Evolutionary conservation across 129 eudicot genomes (phyloP).

Genomic region (Saposhnikovia divaricata): DNA sequence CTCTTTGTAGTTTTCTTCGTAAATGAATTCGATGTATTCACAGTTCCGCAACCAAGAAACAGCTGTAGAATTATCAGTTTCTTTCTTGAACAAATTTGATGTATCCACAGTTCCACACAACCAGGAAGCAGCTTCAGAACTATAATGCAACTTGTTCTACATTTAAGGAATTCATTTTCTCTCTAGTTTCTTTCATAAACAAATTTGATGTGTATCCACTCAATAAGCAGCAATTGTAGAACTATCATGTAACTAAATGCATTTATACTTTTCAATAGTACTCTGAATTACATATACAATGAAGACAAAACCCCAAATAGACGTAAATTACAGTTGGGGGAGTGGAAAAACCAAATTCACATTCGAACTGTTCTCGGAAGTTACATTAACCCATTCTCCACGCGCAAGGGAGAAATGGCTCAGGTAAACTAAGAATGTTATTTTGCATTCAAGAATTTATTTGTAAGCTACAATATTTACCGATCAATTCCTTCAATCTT

Average conservation of each 20-base stretch:
- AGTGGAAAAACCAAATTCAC: conserved; percentile 5
- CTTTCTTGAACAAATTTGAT: no score
- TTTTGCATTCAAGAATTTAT: conserved; percentile 7
- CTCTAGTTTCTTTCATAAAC: not conserved
- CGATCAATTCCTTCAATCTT: conserved; percentile 91
- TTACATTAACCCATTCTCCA: not conserved
- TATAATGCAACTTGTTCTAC: no score
- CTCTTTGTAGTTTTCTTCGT: no score
- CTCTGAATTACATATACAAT: not conserved
- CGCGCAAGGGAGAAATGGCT: not conserved
- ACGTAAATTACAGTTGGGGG: not conserved
- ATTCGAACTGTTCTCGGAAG: conserved; percentile 1
- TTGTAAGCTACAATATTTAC: conserved; percentile 20
- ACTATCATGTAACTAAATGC: not conserved
- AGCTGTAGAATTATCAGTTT: no score
- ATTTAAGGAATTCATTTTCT: no score
- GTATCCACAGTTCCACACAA: no score
- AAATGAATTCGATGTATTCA: no score
- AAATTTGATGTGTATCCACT: not conserved
- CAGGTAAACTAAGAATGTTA: conserved; percentile 14
- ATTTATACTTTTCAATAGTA: not conserved
- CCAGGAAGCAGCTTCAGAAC: no score
- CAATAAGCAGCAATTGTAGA: not conserved
- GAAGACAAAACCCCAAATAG: not conserved
- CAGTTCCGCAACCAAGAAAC: no score